Conservation (phyloP, 1,284 basidiomycete species). For the Vanrija humicola region DNA sequence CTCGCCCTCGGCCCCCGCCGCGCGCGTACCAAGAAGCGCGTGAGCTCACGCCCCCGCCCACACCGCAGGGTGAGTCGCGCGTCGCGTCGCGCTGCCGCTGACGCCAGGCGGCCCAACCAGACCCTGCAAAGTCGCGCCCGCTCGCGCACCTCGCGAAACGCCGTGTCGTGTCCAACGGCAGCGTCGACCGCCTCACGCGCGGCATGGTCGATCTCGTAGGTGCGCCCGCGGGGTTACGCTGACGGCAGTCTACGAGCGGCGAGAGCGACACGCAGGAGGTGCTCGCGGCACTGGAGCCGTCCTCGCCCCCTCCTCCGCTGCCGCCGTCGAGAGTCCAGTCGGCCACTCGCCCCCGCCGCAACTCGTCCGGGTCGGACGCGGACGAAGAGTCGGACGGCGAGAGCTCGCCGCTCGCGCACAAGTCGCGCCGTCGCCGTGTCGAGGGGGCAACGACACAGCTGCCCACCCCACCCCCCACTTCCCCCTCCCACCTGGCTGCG, state of each 20-base stretch:
- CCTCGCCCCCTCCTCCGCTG: not conserved
- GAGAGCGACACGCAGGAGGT: conserved; percentile 4
- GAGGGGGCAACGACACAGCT: not conserved
- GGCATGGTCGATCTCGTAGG: not conserved
- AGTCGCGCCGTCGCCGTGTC: not conserved
- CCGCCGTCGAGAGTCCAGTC: not conserved
- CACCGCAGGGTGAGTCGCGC: not conserved
- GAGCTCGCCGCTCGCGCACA: conserved; percentile 2
- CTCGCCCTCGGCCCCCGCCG: not conserved
- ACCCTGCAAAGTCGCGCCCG: not conserved
- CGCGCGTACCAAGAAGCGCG: not conserved
- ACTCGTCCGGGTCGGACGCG: too few relatives aligned
- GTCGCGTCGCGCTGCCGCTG: not conserved
- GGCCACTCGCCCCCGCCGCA: not conserved
- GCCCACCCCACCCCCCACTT: not conserved
- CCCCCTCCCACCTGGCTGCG: not conserved
- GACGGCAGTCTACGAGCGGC: not conserved
- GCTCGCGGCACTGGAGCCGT: not conserved
- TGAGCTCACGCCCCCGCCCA: not conserved
- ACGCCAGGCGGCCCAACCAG: not conserved
- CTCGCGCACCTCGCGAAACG: too few relatives aligned
- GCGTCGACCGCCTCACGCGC: not conserved
- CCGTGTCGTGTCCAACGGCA: too few relatives aligned
- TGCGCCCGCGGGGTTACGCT: not conserved
- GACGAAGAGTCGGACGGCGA: too few relatives aligned